These are phyloP conservation scores for Rhizopogon vinicolor DNA, from an alignment of 768 basidiomycete genomes.

Conservation along the genomic window DNA sequence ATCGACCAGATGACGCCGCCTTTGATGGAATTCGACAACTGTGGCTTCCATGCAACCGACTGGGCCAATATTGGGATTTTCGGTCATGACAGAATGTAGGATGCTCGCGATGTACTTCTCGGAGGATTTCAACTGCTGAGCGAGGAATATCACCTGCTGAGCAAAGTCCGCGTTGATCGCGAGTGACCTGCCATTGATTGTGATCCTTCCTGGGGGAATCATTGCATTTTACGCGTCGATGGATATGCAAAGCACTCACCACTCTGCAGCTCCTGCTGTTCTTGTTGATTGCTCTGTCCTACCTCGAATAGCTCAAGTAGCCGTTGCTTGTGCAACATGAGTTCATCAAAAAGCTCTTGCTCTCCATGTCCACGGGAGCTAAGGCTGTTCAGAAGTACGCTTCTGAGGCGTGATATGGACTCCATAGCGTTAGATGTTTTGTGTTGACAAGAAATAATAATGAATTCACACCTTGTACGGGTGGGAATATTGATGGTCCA, in stretches of 20 bases:
- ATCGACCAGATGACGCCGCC: conserved; percentile 67
- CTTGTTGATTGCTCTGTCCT: conserved; percentile 54
- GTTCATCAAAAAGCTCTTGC: conserved; percentile 71
- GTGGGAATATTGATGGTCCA: conserved; percentile 7
- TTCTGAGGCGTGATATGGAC: conserved; percentile 52
- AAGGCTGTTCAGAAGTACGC: conserved; percentile 45
- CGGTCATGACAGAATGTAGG: conserved; percentile 56
- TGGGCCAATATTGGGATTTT: conserved; percentile 59
- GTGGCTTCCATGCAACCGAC: conserved; percentile 60
- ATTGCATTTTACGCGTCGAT: neutral
- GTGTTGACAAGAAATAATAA: neutral
- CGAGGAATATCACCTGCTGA: conserved; percentile 70
- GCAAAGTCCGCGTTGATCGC: conserved; percentile 78
- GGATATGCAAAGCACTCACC: conserved; percentile 32
- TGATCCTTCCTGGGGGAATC: conserved; percentile 52
- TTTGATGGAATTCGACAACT: conserved; percentile 62
- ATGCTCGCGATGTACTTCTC: conserved; percentile 76
- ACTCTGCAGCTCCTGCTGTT: conserved; percentile 69
- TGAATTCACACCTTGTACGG: neutral
- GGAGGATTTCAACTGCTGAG: conserved; percentile 77
- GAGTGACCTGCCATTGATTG: conserved; percentile 59
- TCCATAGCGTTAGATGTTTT: conserved; percentile 40
- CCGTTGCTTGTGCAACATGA: conserved; percentile 61
- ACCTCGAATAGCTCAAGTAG: conserved; percentile 64
- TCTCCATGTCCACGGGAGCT: conserved; percentile 49